phyloP scores from a whole-genome alignment of 129 eudicot genomes.

The Flaveria linearis region DNA sequence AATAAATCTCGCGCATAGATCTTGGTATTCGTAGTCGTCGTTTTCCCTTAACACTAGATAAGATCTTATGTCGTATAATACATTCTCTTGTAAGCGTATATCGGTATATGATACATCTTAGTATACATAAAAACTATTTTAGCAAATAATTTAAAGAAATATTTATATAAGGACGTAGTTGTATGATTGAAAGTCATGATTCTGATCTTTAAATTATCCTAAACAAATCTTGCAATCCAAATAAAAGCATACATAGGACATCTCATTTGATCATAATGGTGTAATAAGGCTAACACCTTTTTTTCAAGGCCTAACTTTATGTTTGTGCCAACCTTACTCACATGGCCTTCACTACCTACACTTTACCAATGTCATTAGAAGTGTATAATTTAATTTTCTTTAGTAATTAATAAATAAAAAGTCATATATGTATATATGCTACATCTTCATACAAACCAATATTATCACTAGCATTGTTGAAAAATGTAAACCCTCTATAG shows the following conservation, averaged over 20 bases:
- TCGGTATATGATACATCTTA: too few relatives aligned
- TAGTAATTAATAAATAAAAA: not conserved
- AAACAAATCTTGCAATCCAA: constrained; percentile 8
- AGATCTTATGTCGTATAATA: too few relatives aligned
- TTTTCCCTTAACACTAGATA: too few relatives aligned
- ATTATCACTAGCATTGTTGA: not conserved
- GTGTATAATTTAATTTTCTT: not conserved
- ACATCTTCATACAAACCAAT: not conserved
- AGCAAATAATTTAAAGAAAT: not conserved
- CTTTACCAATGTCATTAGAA: constrained; percentile 15
- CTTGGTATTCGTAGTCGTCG: too few relatives aligned
- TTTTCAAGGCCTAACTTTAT: constrained; percentile 31
- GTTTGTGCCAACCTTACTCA: constrained; percentile 41
- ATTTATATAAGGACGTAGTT: not conserved
- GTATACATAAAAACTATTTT: not conserved
- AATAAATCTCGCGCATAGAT: too few relatives aligned
- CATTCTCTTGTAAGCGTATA: too few relatives aligned
- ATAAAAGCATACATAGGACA: not conserved
- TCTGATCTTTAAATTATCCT: not conserved
- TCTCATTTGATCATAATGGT: constrained; percentile 11
- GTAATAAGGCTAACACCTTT: constrained; percentile 1
- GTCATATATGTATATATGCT: not conserved
- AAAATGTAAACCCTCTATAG: not conserved
- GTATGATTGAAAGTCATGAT: constrained; percentile 6
- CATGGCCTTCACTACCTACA: constrained; percentile 34